These are phyloP conservation scores for Corymbia calophylla DNA, from an alignment of 441 rosid genomes.

Conservation along the genomic window DNA sequence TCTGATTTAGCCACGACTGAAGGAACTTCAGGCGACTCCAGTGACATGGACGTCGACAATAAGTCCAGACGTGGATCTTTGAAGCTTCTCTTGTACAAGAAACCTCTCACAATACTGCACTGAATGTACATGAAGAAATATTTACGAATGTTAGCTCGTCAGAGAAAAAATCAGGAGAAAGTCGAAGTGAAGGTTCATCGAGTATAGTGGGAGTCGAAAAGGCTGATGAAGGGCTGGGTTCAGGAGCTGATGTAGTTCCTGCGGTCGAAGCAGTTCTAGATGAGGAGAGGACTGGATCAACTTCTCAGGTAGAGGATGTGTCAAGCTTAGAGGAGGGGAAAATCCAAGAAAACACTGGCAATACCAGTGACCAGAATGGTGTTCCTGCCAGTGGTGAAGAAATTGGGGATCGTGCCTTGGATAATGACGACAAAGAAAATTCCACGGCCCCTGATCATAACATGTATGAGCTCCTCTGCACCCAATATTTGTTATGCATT, in stretches of 20 bases:
- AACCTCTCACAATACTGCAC: background rate
- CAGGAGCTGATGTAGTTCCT: background rate
- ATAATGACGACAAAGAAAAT: slow-evolving; percentile 41
- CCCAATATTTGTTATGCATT: background rate
- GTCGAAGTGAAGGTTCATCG: background rate
- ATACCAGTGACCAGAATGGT: background rate
- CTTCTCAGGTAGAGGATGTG: background rate
- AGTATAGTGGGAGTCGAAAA: background rate
- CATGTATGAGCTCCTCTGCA: slow-evolving; percentile 29
- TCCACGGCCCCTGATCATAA: slow-evolving; percentile 36
- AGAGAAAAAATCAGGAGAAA: slow-evolving; percentile 5
- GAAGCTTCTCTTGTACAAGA: slow-evolving; percentile 4
- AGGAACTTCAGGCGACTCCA: slow-evolving; percentile 18
- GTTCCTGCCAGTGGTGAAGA: background rate
- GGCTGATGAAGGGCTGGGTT: background rate
- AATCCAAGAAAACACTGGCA: background rate
- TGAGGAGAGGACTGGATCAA: background rate
- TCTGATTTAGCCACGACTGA: slow-evolving; percentile 1
- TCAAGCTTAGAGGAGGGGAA: background rate
- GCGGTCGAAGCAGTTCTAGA: background rate
- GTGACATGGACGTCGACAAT: slow-evolving; percentile 26
- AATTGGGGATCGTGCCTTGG: slow-evolving; percentile 3
- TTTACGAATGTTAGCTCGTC: background rate
- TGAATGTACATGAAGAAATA: background rate
- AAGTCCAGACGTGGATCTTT: slow-evolving; percentile 12